Evolutionary conservation across 148 eudicot species (phyloP).

Genomic region (Spergularia marina): DNA sequence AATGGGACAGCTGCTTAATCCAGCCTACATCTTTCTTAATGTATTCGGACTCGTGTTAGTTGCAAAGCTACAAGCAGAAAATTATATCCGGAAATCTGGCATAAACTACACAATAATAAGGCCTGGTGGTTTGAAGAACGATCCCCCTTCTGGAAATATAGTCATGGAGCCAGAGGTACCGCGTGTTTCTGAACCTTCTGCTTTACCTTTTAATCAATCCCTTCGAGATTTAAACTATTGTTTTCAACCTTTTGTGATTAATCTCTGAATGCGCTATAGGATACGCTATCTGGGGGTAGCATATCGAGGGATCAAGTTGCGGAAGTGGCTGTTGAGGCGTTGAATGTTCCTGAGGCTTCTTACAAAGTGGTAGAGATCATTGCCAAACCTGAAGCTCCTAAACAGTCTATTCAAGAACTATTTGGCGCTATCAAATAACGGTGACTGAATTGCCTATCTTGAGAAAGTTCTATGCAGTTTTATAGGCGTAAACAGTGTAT

Average conservation of each 20-base stretch:
- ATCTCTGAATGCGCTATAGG: slow-evolving; percentile 34
- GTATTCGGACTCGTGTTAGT: slow-evolving; percentile 72
- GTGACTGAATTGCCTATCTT: slow-evolving; percentile 26
- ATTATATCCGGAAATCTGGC: slow-evolving; percentile 74
- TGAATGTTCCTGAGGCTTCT: slow-evolving; percentile 62
- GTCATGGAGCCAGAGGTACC: slow-evolving; percentile 89
- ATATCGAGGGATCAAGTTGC: slow-evolving; percentile 96
- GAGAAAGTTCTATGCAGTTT: background rate
- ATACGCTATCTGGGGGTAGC: slow-evolving; percentile 70
- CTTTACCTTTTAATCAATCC: background rate
- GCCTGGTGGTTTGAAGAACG: slow-evolving; percentile 90
- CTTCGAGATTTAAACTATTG: background rate
- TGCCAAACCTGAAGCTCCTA: slow-evolving; percentile 80
- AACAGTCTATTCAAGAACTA: slow-evolving; percentile 60
- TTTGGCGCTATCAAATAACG: slow-evolving; percentile 60
- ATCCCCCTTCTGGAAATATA: slow-evolving; percentile 87
- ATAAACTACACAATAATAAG: slow-evolving; percentile 85
- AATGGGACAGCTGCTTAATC: slow-evolving; percentile 90
- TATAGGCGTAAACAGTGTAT: background rate
- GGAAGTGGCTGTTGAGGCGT: slow-evolving; percentile 87
- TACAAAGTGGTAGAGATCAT: slow-evolving; percentile 92
- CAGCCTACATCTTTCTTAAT: slow-evolving; percentile 86
- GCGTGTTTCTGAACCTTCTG: background rate
- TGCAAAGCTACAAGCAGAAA: slow-evolving; percentile 95
- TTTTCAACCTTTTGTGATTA: background rate